Conservation (phyloP, 306 rosid species). For the Vigna radiata region DNA sequence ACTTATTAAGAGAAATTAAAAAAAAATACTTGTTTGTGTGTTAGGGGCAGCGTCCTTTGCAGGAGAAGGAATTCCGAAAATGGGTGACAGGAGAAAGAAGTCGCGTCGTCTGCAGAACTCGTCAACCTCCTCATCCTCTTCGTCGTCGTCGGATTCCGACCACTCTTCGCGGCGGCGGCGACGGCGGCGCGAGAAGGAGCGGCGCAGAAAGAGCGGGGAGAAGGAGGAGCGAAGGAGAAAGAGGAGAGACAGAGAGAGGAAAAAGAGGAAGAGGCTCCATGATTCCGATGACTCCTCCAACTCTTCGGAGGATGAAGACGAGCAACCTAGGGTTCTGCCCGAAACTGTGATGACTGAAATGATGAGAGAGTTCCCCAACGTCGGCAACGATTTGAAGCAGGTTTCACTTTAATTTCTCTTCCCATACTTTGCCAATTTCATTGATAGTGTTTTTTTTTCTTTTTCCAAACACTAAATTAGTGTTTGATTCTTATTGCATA, state of each 20-base stretch:
- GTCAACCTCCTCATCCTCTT: slow-evolving; percentile 51
- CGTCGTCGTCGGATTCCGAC: slow-evolving; percentile 55
- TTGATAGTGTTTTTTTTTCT: background rate
- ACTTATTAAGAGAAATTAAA: too few species aligned
- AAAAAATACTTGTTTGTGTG: too few species aligned
- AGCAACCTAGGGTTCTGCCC: slow-evolving; percentile 55
- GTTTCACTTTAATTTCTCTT: slow-evolving; percentile 42
- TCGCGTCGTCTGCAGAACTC: slow-evolving; percentile 50
- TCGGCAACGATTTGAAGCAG: slow-evolving; percentile 76
- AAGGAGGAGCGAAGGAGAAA: slow-evolving; percentile 58
- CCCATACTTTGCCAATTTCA: background rate
- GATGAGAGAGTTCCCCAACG: slow-evolving; percentile 74
- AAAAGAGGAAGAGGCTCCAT: slow-evolving; percentile 51
- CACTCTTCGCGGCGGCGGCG: slow-evolving; percentile 59
- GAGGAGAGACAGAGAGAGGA: slow-evolving; percentile 55
- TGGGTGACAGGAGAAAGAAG: slow-evolving; percentile 67
- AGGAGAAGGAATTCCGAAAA: slow-evolving; percentile 1
- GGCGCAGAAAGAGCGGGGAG: slow-evolving; percentile 59
- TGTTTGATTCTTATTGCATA: background rate
- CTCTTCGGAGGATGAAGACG: slow-evolving; percentile 49
- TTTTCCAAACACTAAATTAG: background rate
- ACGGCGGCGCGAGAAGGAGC: slow-evolving; percentile 54
- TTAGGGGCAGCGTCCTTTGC: too few species aligned
- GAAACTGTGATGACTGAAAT: slow-evolving; percentile 54
- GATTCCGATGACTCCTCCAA: slow-evolving; percentile 49